Base-by-base conservation (phyloP, 345 rosid genomes). In the Luvunga scandens region DNA sequence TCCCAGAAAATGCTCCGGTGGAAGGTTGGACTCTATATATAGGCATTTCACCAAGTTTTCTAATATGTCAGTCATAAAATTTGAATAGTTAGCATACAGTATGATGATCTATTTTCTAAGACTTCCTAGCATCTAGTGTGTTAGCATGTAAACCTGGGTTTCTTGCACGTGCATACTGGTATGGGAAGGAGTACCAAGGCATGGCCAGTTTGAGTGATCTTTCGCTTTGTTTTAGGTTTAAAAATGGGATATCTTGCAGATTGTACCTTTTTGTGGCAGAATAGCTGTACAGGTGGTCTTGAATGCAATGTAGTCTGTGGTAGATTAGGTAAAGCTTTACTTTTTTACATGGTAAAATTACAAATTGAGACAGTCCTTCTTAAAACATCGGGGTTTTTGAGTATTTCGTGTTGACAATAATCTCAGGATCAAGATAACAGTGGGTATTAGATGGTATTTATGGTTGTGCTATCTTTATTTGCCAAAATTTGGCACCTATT, bases 1-100 rank as follows among this genome's bases (percentile, higher is more conserved):
- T 96, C 71, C 99, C 98, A 60, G 98, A 96, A 86, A 96, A 96
- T 89, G 97, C 93, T 81, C 94, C 97, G 2, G 78, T 89, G 72
- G 85, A 89, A 94, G 99, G 99, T 94, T 78, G 77, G 79, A 75
- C 75, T 83, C 81, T 78, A 68, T 64, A 72, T 66, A 69, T 25
- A 66, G 67, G 64, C 45, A 53, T 76, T 65, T 74, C 38, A 53
- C 60, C 78, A 81, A 67, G 73, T 69, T 59, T 8, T 78, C 53
- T 71, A 22, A 64, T 64, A 24, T 42, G 30, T 25, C 42, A 42
- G 30, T 48, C 48, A 55, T 76, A 60, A 33, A 55, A 72, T 63
- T 66, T 69, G 48, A 24, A 24, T 36, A 4, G 22, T 60, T 28
- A 5, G 45, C 30, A 33, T 59, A 64, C 45, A 71, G 27, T 53